Base-by-base conservation (phyloP, 805 yeast species). In the Tetrapisispora fleetii region DNA sequence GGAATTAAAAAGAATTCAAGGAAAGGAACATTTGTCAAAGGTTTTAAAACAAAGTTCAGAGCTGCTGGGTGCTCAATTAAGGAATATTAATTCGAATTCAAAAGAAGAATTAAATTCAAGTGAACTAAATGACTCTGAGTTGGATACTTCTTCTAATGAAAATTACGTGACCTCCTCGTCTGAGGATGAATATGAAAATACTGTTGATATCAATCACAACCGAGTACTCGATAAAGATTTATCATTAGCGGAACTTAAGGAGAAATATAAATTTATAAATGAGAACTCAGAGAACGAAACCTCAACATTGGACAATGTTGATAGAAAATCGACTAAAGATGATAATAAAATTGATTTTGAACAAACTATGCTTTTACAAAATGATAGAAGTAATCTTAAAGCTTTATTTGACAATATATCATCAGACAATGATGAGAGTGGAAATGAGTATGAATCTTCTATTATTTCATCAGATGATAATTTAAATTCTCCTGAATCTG, bases 31-130 rank as follows among this genome's bases (percentile, higher is more conserved):
- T 62, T 72, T 91, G 49, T 80, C 87, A 49, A 83, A 87, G 60
- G 90, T 91, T 74, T 70, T 91, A 49, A 95, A 90, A 59, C 93
- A 90, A 59, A 87, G 96, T 22, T 87, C 96, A 0, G 90, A 86
- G 60, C 74, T 91, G 35, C 71, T 91, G 28, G 96, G 89, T 52
- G 95, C 95, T 1, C 95, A 91, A 54, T 64, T 85, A 49, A 79
- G 77, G 30, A 73, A 73, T 46, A 56, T 33, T 48, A 47, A 11
- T 37, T 30, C 10, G 50, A 40, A 37, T 6, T 33, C 38, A 22
- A 52, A 48, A 9, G 44, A 28, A 9, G 43, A 44, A 8, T 37
- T 44, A 18, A 37, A 59, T 30, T 63, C 55, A 6, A 64, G 61
- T 32, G 66, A 58, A 16, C 52, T 45, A 6, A 49, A 52, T 14